Base-by-base conservation (phyloP, 1,139 yeast genomes). In the Candida buenavistaensis region DNA sequence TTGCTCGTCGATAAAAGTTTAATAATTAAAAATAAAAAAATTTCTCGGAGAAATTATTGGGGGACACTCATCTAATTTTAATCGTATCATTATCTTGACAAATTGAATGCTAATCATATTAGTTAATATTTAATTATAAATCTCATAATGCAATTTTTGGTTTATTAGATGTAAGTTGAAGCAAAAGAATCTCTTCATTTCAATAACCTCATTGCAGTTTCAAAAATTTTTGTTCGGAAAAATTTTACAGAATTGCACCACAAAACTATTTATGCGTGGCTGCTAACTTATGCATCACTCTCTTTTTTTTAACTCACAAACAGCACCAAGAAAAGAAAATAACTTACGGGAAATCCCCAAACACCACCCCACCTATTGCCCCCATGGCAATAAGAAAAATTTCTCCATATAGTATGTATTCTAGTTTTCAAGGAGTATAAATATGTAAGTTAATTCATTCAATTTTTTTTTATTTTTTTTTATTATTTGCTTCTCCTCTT, bases 351-450 rank as follows among this genome's bases (percentile, higher is more conserved):
- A 15, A n/a, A 25, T 20, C 32, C 32, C 22, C 22, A 14, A 8
- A 27, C 29, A 27, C 28, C 26, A 20, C 23, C 14, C 33, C 33
- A 30, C 33, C 25, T 26, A 9, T 26, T 15, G n/a, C 9, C 12
- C 14, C 26, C 29, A 4, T 16, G 15, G 10, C 23, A 14, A 27
- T 9, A 8, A 20, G n/a, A 22, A 22, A 22, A 5, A 10, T 6
- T 22, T 22, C 23, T 11, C n/a, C 6, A 22, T 22, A 22, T 9
- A 9, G 14, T n/a, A n/a, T n/a, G n/a, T n/a, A n/a, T n/a, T n/a
- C n/a, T n/a, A n/a, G n/a, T n/a, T n/a, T n/a, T n/a, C n/a, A n/a
- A n/a, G 13, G 23, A 24, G 28, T 30, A 30, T 30, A 30, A 30
- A 30, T 30, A 30, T 17, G 19, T 7, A 23, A 9, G 14, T 4